Evolutionary conservation across 495 filamentous ascomycete genomes (phyloP).

Genomic region (Aspergillus asperescens): DNA sequence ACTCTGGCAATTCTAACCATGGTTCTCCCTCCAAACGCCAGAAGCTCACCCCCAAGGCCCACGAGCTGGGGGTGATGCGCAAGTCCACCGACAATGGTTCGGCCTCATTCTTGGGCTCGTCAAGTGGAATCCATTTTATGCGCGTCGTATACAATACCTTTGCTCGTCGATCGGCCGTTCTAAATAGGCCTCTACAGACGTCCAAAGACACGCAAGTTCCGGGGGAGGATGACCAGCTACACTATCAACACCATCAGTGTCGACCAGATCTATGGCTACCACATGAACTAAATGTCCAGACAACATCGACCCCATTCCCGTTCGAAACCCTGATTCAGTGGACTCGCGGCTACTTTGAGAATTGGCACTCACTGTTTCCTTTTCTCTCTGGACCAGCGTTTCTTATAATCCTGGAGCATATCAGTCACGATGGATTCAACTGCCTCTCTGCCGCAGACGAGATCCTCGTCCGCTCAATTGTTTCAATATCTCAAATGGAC

Average conservation of each 20-base stretch:
- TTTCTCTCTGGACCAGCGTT: conserved; percentile 42
- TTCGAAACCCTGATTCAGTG: conserved; percentile 36
- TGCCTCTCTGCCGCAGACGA: conserved; percentile 23
- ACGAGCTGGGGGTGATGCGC: conserved; percentile 39
- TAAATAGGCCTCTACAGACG: conserved; percentile 22
- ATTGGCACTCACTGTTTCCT: conserved; percentile 47
- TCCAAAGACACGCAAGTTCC: conserved; percentile 36
- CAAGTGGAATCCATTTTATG: conserved; percentile 49
- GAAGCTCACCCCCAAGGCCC: conserved; percentile 27
- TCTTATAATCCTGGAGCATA: conserved; percentile 32
- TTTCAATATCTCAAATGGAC: conserved; percentile 42
- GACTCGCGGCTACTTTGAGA: conserved; percentile 42
- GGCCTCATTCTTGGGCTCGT: conserved; percentile 43
- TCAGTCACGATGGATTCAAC: conserved; percentile 21
- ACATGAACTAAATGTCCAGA: conserved; percentile 23
- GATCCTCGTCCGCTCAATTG: conserved; percentile 41
- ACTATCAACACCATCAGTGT: conserved; percentile 3
- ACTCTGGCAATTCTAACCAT: conserved; percentile 5
- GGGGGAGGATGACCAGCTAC: conserved; percentile 44
- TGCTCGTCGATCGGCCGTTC: conserved; percentile 34
- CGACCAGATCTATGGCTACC: conserved; percentile 23
- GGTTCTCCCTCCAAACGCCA: conserved; percentile 26
- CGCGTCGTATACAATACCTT: conserved; percentile 43
- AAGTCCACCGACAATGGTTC: conserved; percentile 31
- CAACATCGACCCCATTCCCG: conserved; percentile 7